phyloP scores from a whole-genome alignment of 352 stramenopile species.

The Pythium phragmiticola region DNA sequence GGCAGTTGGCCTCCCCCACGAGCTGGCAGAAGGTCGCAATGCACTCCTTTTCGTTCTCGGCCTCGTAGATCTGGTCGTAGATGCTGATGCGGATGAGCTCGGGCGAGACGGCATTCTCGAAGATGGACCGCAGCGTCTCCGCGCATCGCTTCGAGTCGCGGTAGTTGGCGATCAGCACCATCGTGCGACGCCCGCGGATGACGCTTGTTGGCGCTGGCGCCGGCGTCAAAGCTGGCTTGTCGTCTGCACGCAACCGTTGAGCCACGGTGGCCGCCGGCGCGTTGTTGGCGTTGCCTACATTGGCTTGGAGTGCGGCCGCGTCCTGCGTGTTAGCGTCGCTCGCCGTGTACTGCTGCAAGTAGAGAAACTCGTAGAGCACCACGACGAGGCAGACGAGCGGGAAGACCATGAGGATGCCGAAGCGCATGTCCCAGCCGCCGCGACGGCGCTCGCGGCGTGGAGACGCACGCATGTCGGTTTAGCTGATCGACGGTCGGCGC shows the following conservation, averaged over 20 bases:
- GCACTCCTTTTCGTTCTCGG: conserved; percentile 60
- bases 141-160: conserved; percentile 75
- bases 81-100: conserved; percentile 62
- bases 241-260: conserved; percentile 10
- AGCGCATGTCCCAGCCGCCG: conserved; percentile 46
- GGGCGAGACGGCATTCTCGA: conserved; percentile 62
- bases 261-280: neutral
- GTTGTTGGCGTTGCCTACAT: conserved; percentile 1
- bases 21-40: conserved; percentile 67
- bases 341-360: conserved; percentile 70
- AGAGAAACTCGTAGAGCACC: conserved; percentile 80
- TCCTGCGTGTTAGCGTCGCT: conserved; percentile 29
- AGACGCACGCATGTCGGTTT: conserved; percentile 30
- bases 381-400: conserved; percentile 65
- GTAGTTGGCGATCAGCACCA: conserved; percentile 82
- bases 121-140: conserved; percentile 80
- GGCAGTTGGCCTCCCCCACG: conserved; percentile 58
- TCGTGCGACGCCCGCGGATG: conserved; percentile 64
- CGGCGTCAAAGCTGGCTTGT: conserved; percentile 11
- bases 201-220: conserved; percentile 29
- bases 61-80: conserved; percentile 72
- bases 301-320: conserved; percentile 26
- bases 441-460: conserved; percentile 27
- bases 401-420: conserved; percentile 66
- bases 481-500: neutral